phyloP scores from a whole-genome alignment of 768 basidiomycete species.

The Trametes cinnabarina region DNA sequence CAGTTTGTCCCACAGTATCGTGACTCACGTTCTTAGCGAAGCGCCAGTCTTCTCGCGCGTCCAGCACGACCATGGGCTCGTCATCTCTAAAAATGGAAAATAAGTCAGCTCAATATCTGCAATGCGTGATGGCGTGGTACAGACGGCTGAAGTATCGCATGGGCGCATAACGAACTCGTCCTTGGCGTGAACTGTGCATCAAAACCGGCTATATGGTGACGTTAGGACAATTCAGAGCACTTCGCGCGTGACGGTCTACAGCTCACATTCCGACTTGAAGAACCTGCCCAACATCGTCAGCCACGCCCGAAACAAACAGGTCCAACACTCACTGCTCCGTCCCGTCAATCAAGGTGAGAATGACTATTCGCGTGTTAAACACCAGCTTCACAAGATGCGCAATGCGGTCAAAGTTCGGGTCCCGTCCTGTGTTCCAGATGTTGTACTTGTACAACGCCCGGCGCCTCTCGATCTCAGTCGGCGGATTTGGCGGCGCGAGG shows the following conservation, averaged over 20 bases:
- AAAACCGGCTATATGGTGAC: conserved; percentile 41
- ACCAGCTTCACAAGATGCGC: conserved; percentile 91
- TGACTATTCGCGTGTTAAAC: conserved; percentile 84
- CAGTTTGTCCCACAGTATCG: neutral
- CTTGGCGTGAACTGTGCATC: conserved; percentile 46
- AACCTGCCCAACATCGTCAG: conserved; percentile 47
- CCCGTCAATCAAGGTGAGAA: conserved; percentile 80
- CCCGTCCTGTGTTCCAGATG: conserved; percentile 82
- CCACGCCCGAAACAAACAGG: conserved; percentile 1
- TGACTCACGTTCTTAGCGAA: conserved; percentile 74
- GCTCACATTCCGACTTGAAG: conserved; percentile 86
- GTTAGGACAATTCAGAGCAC: neutral
- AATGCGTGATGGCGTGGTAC: conserved; percentile 14
- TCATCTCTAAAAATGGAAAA: conserved; percentile 51
- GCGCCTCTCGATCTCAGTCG: conserved; percentile 78
- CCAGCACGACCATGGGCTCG: conserved; percentile 84
- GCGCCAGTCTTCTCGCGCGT: conserved; percentile 81
- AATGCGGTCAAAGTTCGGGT: conserved; percentile 91
- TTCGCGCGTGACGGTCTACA: neutral
- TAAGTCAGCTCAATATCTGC: neutral
- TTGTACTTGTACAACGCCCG: conserved; percentile 87
- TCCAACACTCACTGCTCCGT: conserved; percentile 71
- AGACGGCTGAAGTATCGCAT: conserved; percentile 78
- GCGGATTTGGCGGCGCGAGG: conserved; percentile 78
- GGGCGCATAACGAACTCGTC: conserved; percentile 75